Conservation (phyloP, 306 rosid genomes). For the Albizia julibrissin region DNA sequence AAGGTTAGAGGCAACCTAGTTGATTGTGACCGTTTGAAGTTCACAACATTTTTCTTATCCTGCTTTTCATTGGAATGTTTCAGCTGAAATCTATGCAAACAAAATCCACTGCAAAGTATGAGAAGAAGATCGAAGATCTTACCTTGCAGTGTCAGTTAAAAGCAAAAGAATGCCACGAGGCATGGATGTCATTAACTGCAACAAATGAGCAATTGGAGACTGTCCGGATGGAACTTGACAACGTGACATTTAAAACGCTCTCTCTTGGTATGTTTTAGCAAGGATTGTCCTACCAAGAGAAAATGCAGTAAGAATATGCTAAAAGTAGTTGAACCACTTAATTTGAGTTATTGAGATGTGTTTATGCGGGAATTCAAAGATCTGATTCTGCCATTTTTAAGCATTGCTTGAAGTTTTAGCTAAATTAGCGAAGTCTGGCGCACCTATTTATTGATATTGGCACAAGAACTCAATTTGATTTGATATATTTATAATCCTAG, state of each 20-base stretch:
- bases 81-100: slow-evolving; percentile 70
- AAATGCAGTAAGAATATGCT: slow-evolving; percentile 3
- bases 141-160: slow-evolving; percentile 64
- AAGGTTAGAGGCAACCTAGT: slow-evolving; percentile 58
- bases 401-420: slow-evolving; percentile 18
- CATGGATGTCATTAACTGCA: slow-evolving; percentile 84
- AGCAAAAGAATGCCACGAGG: slow-evolving; percentile 85
- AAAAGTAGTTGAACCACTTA: neutral
- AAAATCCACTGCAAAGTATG: slow-evolving; percentile 65
- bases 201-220: slow-evolving; percentile 68
- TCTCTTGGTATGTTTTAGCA: slow-evolving; percentile 52
- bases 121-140: slow-evolving; percentile 75
- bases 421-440: neutral
- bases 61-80: slow-evolving; percentile 38
- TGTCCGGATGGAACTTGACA: slow-evolving; percentile 77
- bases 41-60: slow-evolving; percentile 36
- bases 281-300: slow-evolving; percentile 6
- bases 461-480: slow-evolving; percentile 1
- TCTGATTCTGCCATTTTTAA: slow-evolving; percentile 23
- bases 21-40: slow-evolving; percentile 30
- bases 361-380: neutral
- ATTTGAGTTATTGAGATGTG: neutral
- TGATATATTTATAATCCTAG: slow-evolving; percentile 9
- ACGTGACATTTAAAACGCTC: slow-evolving; percentile 63
- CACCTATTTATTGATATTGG: neutral